Conservation (phyloP, 768 basidiomycete species). For the Filobasidium wieringae region DNA sequence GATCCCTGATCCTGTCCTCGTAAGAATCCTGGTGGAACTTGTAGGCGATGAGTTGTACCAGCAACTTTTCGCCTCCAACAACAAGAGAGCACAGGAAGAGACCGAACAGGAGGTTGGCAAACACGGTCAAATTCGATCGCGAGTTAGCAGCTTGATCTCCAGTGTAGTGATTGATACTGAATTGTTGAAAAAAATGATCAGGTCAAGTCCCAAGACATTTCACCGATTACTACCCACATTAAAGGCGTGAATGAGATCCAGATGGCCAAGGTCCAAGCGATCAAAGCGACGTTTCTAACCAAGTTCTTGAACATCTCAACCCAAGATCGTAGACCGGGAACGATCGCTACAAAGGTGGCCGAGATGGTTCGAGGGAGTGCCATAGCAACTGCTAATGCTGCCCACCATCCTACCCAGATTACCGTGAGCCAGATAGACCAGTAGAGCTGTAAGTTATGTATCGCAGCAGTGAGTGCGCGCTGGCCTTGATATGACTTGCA, state of each 20-base stretch:
- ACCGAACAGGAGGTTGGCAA: slow-evolving; percentile 61
- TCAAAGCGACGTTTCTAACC: slow-evolving; percentile 53
- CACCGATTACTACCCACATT: slow-evolving; percentile 36
- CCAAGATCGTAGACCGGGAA: slow-evolving; percentile 59
- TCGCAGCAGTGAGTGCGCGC: slow-evolving; percentile 46
- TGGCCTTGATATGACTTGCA: background rate
- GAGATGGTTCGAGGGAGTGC: slow-evolving; percentile 45
- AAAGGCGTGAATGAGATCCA: slow-evolving; percentile 68
- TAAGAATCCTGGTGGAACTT: slow-evolving; percentile 57
- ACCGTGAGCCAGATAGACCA: slow-evolving; percentile 80
- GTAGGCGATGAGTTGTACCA: slow-evolving; percentile 63
- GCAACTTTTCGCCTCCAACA: slow-evolving; percentile 67
- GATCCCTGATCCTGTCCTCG: slow-evolving; percentile 69
- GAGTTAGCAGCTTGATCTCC: slow-evolving; percentile 28
- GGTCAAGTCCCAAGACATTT: background rate
- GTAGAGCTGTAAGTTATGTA: slow-evolving; percentile 49
- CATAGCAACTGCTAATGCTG: slow-evolving; percentile 50
- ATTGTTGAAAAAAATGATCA: background rate
- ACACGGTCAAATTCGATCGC: slow-evolving; percentile 45
- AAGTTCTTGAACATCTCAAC: slow-evolving; percentile 66
- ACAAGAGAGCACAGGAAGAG: slow-evolving; percentile 57
- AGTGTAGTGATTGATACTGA: slow-evolving; percentile 27
- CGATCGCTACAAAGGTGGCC: slow-evolving; percentile 59
- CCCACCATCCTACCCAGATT: slow-evolving; percentile 78
- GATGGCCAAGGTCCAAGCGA: slow-evolving; percentile 49